These are phyloP conservation scores for Pterulicium gracile DNA, from an alignment of 1,284 basidiomycete genomes.

Conservation along the genomic window DNA sequence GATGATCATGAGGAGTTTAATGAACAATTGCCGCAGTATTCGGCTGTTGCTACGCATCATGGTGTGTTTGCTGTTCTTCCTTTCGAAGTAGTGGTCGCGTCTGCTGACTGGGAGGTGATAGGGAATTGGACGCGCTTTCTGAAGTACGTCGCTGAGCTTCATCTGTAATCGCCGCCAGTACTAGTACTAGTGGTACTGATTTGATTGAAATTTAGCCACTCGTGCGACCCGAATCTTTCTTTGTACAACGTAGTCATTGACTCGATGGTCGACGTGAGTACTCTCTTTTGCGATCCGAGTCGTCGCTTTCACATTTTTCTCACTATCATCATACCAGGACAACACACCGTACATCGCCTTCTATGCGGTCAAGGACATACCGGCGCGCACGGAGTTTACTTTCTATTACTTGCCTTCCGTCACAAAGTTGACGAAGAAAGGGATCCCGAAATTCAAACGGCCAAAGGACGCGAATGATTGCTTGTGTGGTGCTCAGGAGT, in stretches of 20 bases:
- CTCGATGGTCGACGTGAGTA: not conserved
- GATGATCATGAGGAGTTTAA: not conserved
- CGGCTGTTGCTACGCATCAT: not conserved
- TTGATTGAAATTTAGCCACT: too few species aligned
- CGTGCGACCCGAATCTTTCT: not conserved
- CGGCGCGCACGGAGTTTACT: not conserved
- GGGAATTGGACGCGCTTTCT: constrained; percentile 2
- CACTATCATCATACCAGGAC: not conserved
- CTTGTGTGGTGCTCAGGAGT: too few species aligned
- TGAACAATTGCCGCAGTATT: not conserved
- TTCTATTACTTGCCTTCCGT: not conserved
- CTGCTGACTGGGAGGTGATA: not conserved
- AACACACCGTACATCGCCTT: constrained; percentile 1
- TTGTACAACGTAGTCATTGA: not conserved
- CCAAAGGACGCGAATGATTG: too few species aligned
- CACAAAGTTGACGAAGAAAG: too few species aligned
- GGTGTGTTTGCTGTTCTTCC: too few species aligned
- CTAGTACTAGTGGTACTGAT: too few species aligned
- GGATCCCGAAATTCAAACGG: too few species aligned
- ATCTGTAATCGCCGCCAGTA: too few species aligned
- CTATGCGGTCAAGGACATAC: not conserved
- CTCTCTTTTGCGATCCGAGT: not conserved
- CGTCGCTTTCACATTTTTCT: not conserved
- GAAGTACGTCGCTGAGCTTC: not conserved
- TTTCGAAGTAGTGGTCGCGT: too few species aligned